Base-by-base conservation (phyloP, 768 basidiomycete species). In the Kondoa malvinella region DNA sequence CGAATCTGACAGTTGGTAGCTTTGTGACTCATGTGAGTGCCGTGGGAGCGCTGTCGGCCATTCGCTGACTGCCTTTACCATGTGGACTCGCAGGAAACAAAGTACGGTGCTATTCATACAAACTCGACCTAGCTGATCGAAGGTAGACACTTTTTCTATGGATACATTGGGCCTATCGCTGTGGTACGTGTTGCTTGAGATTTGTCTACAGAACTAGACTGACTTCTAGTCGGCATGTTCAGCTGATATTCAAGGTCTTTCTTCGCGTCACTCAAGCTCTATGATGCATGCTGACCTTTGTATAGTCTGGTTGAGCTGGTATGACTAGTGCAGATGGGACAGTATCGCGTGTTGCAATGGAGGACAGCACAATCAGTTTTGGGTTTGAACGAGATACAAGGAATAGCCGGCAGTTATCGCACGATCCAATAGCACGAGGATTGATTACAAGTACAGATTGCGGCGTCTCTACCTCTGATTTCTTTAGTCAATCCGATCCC, bases 71-170 rank as follows among this genome's bases (percentile, higher is more conserved):
- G 30, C 30, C 58, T 4, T 4, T 59, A 25, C 58, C 58, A 25
- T 56, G 25, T 59, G 21, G 27, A 8, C 21, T 4, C 27, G 27
- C 58, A 59, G 25, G 58, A 59, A 29, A 59, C 58, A 25, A 59
- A 59, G 40, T 50, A 21, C 8, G 40, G 8, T 50, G 8, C 12
- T 50, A 50, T 50, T 50, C 40, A 21, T 8, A 8, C 40, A 50
- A 50, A 8, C 40, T 50, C 12, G 21, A 8, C 8, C 40, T 8
- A 8, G 40, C 40, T 50, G 40, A 50, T 50, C 21, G 40, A 8
- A 21, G 8, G 40, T 8, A 50, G 40, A 59, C 58, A 59, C 58
- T 59, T 59, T 59, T 59, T 59, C 58, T 59, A 59, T 31, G 58
- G 25, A 4, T 59, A 59, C 27, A 25, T 59, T 25, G 58, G 58